Conservation (phyloP, 2,329 filamentous ascomycete species). For the Beauveria varroae region DNA sequence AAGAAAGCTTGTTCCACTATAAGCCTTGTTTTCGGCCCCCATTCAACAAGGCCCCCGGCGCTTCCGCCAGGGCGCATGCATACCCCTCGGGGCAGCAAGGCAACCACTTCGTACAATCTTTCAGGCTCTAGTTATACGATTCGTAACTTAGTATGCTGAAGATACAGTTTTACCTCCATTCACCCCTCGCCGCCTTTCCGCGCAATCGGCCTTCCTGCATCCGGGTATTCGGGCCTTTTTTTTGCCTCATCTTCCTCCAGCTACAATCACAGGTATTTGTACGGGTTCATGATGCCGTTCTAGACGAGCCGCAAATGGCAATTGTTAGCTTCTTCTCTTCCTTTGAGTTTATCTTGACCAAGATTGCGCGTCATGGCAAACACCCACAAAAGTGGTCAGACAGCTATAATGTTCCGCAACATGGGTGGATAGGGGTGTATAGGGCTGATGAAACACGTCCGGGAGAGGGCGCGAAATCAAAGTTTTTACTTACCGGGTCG, state of each 20-base stretch:
- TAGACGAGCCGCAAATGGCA: constrained; percentile 28
- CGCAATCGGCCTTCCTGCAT: not conserved
- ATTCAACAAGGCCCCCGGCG: not conserved
- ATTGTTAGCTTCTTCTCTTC: not conserved
- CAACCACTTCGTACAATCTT: not conserved
- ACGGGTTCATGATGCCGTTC: constrained; percentile 99
- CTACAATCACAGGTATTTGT: constrained; percentile 71
- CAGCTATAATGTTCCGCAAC: not conserved
- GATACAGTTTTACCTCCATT: not conserved
- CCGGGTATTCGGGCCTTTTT: not conserved
- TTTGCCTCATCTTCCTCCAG: not conserved
- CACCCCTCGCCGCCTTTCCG: not conserved
- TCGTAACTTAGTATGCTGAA: too few species aligned
- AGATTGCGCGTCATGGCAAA: not conserved
- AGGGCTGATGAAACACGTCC: not conserved
- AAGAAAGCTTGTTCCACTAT: not conserved
- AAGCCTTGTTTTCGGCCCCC: constrained; percentile 4
- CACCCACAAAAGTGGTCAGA: not conserved
- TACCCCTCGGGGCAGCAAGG: not conserved
- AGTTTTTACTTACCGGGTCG: constrained; percentile 66
- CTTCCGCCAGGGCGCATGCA: constrained; percentile 3
- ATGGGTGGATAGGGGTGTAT: not conserved
- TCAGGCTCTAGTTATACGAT: not conserved
- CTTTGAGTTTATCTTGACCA: not conserved
- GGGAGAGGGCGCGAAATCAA: not conserved